phyloP scores from a whole-genome alignment of 805 yeast genomes.

The Maudiozyma turicensis region DNA sequence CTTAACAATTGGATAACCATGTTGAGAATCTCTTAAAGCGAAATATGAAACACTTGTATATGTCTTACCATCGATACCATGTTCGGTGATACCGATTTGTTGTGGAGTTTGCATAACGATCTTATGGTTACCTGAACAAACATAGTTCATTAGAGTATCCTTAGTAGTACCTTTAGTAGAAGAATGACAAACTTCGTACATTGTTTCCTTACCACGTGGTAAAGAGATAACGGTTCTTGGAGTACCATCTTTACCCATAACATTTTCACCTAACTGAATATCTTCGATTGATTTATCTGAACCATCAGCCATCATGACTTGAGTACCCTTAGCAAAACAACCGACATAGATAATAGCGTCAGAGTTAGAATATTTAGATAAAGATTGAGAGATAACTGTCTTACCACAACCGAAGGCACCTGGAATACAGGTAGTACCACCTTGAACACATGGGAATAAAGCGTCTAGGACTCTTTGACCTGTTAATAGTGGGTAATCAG shows the following conservation, averaged over 20 bases:
- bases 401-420: slow-evolving; percentile 99
- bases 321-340: slow-evolving; percentile 34
- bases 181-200: slow-evolving; percentile 32
- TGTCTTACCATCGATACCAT: slow-evolving; percentile 3
- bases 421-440: slow-evolving; percentile 99
- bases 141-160: slow-evolving; percentile 4
- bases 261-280: slow-evolving; percentile 33
- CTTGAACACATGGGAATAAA: slow-evolving; percentile 97
- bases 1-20: slow-evolving; percentile 5
- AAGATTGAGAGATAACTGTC: slow-evolving; percentile 94
- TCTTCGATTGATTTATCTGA: slow-evolving; percentile 28
- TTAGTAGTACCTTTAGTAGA: slow-evolving; percentile 6
- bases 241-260: slow-evolving; percentile 38
- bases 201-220: slow-evolving; percentile 36
- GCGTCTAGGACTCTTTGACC: slow-evolving; percentile 99
- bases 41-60: slow-evolving; percentile 22
- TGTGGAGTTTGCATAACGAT: slow-evolving; percentile 30
- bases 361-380: slow-evolving; percentile 95
- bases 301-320: slow-evolving; percentile 39
- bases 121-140: slow-evolving; percentile 33
- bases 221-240: slow-evolving; percentile 35
- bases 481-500: slow-evolving; percentile 90
- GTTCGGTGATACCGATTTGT: slow-evolving; percentile 3
- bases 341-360: slow-evolving; percentile 95
- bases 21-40: slow-evolving; percentile 7